A percentile compares a stretch with the other conserved stretches of the same genome.
Conservation (phyloP, 2,329 filamentous ascomycete species). For the Aschersonia sp. region DNA sequence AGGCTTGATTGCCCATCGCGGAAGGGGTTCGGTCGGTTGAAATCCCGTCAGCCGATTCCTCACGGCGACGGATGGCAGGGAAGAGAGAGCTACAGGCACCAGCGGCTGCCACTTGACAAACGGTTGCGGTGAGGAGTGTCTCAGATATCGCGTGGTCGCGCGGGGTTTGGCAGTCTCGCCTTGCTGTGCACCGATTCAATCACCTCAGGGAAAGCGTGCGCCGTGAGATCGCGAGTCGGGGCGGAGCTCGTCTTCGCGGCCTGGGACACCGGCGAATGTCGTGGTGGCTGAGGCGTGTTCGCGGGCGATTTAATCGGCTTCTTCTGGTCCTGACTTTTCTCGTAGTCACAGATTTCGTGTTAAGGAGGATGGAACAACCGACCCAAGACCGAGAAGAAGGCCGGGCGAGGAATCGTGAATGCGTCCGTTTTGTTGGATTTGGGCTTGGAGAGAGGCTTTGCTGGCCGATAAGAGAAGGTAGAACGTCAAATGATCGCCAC, state of each 20-base stretch:
- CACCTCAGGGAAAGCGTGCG: background rate
- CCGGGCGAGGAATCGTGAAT: constrained; percentile 27
- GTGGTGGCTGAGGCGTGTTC: no score
- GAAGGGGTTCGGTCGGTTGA: background rate
- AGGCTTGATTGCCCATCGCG: constrained; percentile 63
- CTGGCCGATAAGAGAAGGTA: no score
- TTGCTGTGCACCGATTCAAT: background rate
- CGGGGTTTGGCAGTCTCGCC: constrained; percentile 5
- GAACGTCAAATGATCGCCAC: background rate
- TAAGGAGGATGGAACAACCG: constrained; percentile 40
- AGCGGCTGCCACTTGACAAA: background rate
- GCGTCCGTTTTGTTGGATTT: constrained; percentile 32
- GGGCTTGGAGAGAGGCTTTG: background rate
- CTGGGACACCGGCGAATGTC: no score
- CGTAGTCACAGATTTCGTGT: constrained; percentile 7
- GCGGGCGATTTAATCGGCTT: no score
- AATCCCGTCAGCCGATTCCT: background rate
- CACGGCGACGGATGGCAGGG: background rate
- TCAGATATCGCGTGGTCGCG: constrained; percentile 15
- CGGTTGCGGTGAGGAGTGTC: constrained; percentile 8
- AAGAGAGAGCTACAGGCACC: background rate
- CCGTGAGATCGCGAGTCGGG: no score
- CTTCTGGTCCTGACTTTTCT: background rate
- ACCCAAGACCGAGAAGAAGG: constrained; percentile 35
- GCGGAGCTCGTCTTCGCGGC: no score